Conservation (phyloP, 2,329 filamentous ascomycete species). For the Cladophialophora immunda region DNA sequence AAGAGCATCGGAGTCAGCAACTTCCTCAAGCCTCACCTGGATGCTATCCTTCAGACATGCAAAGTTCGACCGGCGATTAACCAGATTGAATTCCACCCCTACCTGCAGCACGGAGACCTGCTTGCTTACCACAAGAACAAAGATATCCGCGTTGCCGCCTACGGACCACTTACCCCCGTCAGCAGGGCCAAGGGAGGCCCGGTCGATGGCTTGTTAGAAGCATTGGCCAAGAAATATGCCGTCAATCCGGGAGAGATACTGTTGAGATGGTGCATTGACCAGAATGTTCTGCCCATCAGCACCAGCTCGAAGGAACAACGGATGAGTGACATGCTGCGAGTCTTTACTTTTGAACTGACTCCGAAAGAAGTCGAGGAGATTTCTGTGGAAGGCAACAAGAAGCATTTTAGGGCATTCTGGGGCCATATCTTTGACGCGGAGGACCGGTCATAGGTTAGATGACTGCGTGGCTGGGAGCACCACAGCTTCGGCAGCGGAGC, state of each 20-base stretch:
- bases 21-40: constrained; percentile 64
- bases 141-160: constrained; percentile 53
- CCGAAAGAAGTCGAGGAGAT: constrained; percentile 65
- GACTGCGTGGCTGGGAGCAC: too few relatives aligned
- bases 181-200: constrained; percentile 66
- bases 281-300: constrained; percentile 66
- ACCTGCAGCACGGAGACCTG: constrained; percentile 56
- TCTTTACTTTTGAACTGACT: constrained; percentile 66
- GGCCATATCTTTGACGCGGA: constrained; percentile 56
- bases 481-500: background rate
- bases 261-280: constrained; percentile 69
- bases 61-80: constrained; percentile 53
- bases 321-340: constrained; percentile 65
- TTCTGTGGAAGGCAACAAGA: constrained; percentile 53
- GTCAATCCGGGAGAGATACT: constrained; percentile 66
- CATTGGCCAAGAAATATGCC: constrained; percentile 68
- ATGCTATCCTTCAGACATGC: constrained; percentile 58
- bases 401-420: constrained; percentile 65
- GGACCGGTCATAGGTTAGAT: constrained; percentile 45
- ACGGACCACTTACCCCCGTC: constrained; percentile 57
- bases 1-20: constrained; percentile 71
- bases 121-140: constrained; percentile 52
- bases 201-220: constrained; percentile 60
- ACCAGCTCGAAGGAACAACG: constrained; percentile 69
- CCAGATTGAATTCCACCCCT: constrained; percentile 57